Percentiles rank a stretch among this genome's conserved stretches.
phyloP scores from a whole-genome alignment of 2,329 filamentous ascomycete species.

The Xylaria sp. region DNA sequence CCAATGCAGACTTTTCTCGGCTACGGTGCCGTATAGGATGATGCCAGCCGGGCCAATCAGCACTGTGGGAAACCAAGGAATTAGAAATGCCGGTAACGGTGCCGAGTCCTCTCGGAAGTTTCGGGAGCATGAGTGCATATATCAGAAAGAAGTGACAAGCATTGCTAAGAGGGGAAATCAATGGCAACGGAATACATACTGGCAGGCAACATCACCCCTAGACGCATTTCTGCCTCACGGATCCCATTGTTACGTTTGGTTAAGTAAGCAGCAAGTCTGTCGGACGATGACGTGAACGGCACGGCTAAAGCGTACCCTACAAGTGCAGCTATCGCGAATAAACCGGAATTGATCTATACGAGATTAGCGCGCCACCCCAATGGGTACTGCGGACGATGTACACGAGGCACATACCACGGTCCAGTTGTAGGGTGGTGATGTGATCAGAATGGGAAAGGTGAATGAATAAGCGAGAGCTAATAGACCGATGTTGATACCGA shows the following conservation, averaged over 20 bases:
- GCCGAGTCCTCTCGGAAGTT: not conserved
- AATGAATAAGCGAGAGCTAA: constrained; percentile 60
- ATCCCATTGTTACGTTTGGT: constrained; percentile 55
- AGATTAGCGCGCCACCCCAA: constrained; percentile 16
- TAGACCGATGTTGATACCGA: constrained; percentile 60
- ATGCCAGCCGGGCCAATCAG: constrained; percentile 52
- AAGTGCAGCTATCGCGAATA: constrained; percentile 51
- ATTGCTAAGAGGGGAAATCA: constrained; percentile 8
- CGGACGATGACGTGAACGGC: constrained; percentile 52
- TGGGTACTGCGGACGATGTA: constrained; percentile 14
- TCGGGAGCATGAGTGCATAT: not conserved
- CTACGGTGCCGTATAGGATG: constrained; percentile 52
- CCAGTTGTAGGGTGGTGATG: constrained; percentile 57
- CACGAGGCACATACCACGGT: constrained; percentile 49
- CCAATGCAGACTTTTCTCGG: constrained; percentile 56
- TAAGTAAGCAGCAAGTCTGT: constrained; percentile 54
- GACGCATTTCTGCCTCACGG: constrained; percentile 58
- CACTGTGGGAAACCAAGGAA: constrained; percentile 32
- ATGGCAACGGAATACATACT: constrained; percentile 31
- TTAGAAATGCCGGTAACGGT: constrained; percentile 7
- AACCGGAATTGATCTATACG: constrained; percentile 47
- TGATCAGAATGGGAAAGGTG: constrained; percentile 59
- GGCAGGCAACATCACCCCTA: constrained; percentile 52
- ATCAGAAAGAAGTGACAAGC: not conserved
- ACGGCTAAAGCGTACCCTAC: constrained; percentile 55